Evolutionary conservation across 257 asterid species (phyloP).

Genomic region (Craterostigma plantagineum): DNA sequence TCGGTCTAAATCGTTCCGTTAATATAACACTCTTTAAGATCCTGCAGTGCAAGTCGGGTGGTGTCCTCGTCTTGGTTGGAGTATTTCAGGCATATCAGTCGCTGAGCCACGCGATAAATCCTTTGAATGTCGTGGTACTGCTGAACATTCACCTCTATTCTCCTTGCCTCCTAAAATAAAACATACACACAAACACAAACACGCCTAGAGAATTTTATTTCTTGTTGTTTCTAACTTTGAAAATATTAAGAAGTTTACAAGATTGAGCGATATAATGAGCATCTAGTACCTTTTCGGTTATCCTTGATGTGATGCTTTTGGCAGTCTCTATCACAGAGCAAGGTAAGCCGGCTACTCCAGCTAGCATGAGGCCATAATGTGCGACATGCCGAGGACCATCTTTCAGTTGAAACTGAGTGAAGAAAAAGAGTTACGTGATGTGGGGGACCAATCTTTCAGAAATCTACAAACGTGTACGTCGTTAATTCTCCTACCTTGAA

Average conservation of each 20-base stretch:
- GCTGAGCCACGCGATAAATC: slow-evolving; percentile 62
- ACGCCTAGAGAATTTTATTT: not conserved
- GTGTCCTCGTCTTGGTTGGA: slow-evolving; percentile 77
- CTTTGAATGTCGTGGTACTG: slow-evolving; percentile 40
- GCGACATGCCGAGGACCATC: slow-evolving; percentile 72
- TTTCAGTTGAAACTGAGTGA: slow-evolving; percentile 63
- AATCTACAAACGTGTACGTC: not conserved
- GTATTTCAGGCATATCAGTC: slow-evolving; percentile 68
- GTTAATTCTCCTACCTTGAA: slow-evolving; percentile 47
- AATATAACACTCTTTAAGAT: slow-evolving; percentile 45
- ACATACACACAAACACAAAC: not conserved
- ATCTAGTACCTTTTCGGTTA: slow-evolving; percentile 41
- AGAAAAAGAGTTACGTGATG: slow-evolving; percentile 8
- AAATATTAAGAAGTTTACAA: not conserved
- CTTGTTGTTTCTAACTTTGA: not conserved
- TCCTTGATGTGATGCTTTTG: slow-evolving; percentile 46
- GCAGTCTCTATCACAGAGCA: slow-evolving; percentile 59
- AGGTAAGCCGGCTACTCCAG: slow-evolving; percentile 89
- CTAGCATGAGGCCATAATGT: slow-evolving; percentile 92
- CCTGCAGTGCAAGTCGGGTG: slow-evolving; percentile 50
- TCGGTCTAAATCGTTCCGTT: slow-evolving; percentile 25
- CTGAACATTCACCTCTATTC: slow-evolving; percentile 32
- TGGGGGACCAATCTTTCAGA: not conserved
- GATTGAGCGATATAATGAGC: slow-evolving; percentile 6
- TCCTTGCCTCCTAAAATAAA: slow-evolving; percentile 44